Evolutionary conservation across 495 filamentous ascomycete species (phyloP).

Genomic region (Cryomyces antarcticus): DNA sequence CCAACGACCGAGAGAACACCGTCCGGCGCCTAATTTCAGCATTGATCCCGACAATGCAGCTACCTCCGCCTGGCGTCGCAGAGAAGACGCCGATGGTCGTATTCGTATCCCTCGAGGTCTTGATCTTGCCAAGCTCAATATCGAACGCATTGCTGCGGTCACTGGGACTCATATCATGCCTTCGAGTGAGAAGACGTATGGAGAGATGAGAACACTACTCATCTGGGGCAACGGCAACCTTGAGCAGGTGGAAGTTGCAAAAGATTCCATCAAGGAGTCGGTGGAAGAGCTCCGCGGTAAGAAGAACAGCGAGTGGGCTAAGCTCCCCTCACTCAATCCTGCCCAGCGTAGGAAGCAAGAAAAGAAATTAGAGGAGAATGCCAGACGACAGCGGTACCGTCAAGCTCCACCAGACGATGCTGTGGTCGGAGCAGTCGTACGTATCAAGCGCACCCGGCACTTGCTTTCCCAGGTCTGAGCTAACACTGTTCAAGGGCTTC

Average conservation of each 20-base stretch:
- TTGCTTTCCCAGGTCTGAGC: no score
- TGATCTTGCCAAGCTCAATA: constrained; percentile 2
- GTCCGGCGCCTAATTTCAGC: not conserved
- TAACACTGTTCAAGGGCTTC: constrained; percentile 1
- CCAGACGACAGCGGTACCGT: constrained; percentile 3
- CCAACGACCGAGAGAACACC: not conserved
- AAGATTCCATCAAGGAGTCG: not conserved
- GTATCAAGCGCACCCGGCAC: not conserved
- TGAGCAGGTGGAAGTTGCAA: constrained; percentile 1
- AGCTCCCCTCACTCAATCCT: constrained; percentile 5
- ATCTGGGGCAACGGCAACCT: not conserved
- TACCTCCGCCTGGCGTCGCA: constrained; percentile 3
- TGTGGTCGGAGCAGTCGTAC: constrained; percentile 3
- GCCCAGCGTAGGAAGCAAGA: constrained; percentile 2
- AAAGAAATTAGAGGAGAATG: constrained; percentile 3
- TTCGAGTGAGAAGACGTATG: constrained; percentile 3
- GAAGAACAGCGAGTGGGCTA: constrained; percentile 3
- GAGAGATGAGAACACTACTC: constrained; percentile 1
- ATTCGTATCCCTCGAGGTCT: constrained; percentile 3
- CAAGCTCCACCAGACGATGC: constrained; percentile 3
- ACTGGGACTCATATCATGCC: constrained; percentile 3
- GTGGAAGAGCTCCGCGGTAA: constrained; percentile 1
- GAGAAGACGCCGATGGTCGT: not conserved
- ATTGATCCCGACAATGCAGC: constrained; percentile 6
- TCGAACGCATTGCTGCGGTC: constrained; percentile 1